Evolutionary conservation across 768 basidiomycete species (phyloP).

Genomic region (Clitopilus hobsonii): DNA sequence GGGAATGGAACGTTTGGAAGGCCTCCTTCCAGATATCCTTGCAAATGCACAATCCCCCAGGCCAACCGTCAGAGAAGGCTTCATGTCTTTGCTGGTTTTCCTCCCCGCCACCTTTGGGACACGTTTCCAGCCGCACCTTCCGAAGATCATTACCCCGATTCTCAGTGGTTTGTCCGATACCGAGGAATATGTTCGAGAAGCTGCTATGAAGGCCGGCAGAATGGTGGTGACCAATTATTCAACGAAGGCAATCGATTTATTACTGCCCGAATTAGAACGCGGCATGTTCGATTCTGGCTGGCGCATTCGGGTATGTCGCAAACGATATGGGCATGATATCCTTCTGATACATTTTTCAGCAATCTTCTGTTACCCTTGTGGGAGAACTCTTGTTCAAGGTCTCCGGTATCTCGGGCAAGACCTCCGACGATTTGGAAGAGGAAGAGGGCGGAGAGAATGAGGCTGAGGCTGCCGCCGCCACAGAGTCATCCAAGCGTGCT

Average conservation of each 20-base stretch:
- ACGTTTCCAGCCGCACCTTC: slow-evolving; percentile 93
- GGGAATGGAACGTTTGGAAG: slow-evolving; percentile 96
- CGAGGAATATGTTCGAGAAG: slow-evolving; percentile 94
- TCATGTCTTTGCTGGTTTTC: slow-evolving; percentile 96
- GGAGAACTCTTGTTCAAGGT: slow-evolving; percentile 96
- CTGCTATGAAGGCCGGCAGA: slow-evolving; percentile 96
- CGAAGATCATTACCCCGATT: slow-evolving; percentile 91
- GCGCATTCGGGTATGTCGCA: slow-evolving; percentile 77
- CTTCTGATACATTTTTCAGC: slow-evolving; percentile 38
- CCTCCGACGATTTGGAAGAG: slow-evolving; percentile 69
- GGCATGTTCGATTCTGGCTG: slow-evolving; percentile 95
- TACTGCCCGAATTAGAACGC: slow-evolving; percentile 89
- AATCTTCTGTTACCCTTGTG: slow-evolving; percentile 93
- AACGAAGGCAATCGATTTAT: slow-evolving; percentile 83
- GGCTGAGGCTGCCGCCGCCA: slow-evolving; percentile 55
- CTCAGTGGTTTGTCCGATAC: slow-evolving; percentile 86
- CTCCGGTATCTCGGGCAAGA: slow-evolving; percentile 91
- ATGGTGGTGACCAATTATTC: slow-evolving; percentile 98
- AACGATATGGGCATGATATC: not conserved
- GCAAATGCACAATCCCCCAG: slow-evolving; percentile 85
- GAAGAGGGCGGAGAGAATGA: slow-evolving; percentile 65
- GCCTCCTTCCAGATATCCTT: slow-evolving; percentile 90
- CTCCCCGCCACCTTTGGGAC: slow-evolving; percentile 94
- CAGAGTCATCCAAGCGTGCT: slow-evolving; percentile 80
- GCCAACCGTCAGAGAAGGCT: slow-evolving; percentile 92